A percentile compares a stretch with the other conserved stretches of the same genome.
Evolutionary conservation across 805 yeast species (phyloP).

Genomic region (Metschnikowia dekortorum): DNA sequence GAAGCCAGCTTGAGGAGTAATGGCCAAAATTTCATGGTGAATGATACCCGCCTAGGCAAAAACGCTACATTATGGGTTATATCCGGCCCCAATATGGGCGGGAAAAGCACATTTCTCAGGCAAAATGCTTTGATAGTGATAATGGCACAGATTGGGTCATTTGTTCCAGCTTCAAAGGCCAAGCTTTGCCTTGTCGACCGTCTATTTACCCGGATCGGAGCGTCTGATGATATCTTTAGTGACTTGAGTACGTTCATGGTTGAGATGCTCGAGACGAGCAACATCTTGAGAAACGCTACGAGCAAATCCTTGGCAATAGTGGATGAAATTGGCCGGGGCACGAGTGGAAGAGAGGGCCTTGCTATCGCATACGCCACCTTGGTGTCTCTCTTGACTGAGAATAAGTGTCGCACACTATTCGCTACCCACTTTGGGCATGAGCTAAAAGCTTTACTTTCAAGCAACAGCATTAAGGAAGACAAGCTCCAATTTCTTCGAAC

Average conservation of each 20-base stretch:
- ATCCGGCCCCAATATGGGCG: conserved; percentile 46
- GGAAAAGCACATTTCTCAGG: conserved; percentile 48
- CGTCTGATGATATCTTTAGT: conserved; percentile 28
- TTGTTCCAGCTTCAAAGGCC: conserved; percentile 48
- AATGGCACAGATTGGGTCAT: conserved; percentile 52
- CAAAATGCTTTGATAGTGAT: conserved; percentile 47
- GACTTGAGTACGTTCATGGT: conserved; percentile 46
- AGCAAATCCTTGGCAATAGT: conserved; percentile 41
- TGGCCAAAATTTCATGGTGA: conserved; percentile 47
- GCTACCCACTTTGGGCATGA: conserved; percentile 75
- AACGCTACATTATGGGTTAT: conserved; percentile 19
- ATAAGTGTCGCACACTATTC: conserved; percentile 71
- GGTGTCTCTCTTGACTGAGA: conserved; percentile 46
- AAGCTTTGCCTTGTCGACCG: conserved; percentile 45
- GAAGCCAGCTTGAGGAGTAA: conserved; percentile 40
- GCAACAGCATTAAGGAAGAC: conserved; percentile 24
- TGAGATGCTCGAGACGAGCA: conserved; percentile 44
- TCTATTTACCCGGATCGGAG: conserved; percentile 43
- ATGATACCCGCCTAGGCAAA: conserved; percentile 29
- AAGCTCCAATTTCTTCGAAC: conserved; percentile 30
- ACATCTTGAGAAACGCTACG: conserved; percentile 33
- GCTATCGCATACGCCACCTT: conserved; percentile 81
- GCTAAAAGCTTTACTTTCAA: conserved; percentile 31
- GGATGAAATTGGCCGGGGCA: conserved; percentile 41
- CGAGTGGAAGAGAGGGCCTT: conserved; percentile 73